Conservation (phyloP, 2,329 filamentous ascomycete species). For the Fusarium praegraminearum region DNA sequence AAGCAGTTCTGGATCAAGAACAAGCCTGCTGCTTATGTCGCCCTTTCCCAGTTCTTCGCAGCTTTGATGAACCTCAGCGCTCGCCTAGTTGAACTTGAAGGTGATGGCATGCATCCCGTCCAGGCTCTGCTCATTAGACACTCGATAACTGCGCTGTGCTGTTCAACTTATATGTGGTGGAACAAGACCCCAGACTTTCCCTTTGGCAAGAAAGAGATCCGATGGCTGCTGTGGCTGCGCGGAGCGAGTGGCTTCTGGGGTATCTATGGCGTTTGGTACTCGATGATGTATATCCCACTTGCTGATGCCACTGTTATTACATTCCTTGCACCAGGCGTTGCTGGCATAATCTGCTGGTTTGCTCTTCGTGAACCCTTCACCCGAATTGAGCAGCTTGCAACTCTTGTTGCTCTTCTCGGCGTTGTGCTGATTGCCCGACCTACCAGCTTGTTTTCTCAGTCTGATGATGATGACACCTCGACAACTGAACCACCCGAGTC, state of each 20-base stretch:
- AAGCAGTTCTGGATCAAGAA: slow-evolving; percentile 70
- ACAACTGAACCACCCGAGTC: slow-evolving; percentile 33
- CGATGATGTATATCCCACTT: slow-evolving; percentile 80
- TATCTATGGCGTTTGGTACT: slow-evolving; percentile 79
- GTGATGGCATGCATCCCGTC: slow-evolving; percentile 81
- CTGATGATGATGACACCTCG: slow-evolving; percentile 36
- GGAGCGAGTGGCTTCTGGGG: slow-evolving; percentile 81
- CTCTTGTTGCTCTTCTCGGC: slow-evolving; percentile 78
- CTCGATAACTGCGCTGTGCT: slow-evolving; percentile 75
- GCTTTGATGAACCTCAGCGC: slow-evolving; percentile 88
- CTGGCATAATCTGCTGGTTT: slow-evolving; percentile 83
- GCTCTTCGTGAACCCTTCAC: slow-evolving; percentile 82
- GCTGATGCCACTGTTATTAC: slow-evolving; percentile 92
- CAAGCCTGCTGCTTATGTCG: slow-evolving; percentile 78
- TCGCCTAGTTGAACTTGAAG: slow-evolving; percentile 78
- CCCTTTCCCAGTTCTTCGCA: slow-evolving; percentile 83
- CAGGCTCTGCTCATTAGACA: slow-evolving; percentile 87
- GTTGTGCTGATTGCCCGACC: slow-evolving; percentile 88
- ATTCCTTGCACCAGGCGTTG: slow-evolving; percentile 83
- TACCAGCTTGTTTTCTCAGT: slow-evolving; percentile 62
- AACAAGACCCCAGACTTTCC: slow-evolving; percentile 75
- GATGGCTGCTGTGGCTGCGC: slow-evolving; percentile 74
- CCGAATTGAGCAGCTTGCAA: slow-evolving; percentile 79
- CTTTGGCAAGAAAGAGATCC: slow-evolving; percentile 74
- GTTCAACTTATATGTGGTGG: slow-evolving; percentile 80